Base-by-base conservation (phyloP, 257 asterid species). In the Ajuga chamaepitys region DNA sequence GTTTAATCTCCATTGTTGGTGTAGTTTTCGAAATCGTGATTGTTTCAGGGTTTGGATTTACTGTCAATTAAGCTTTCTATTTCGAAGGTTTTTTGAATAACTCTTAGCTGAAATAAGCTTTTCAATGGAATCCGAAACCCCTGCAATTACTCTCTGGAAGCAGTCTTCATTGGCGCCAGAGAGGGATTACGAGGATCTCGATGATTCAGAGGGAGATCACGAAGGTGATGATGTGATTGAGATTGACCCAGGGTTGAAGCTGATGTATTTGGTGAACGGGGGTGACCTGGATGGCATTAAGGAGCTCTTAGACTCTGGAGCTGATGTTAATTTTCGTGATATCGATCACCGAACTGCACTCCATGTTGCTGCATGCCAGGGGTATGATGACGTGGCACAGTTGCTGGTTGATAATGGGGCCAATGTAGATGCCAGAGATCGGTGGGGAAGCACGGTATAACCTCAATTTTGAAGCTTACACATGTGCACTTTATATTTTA, bases 381-480 rank as follows among this genome's bases (percentile, higher is more conserved):
- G 98, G 2, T 78, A 81, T 48, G 75, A 64, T 58, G 96, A 85
- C 47, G 96, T 93, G 25, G 89, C 81, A 16, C 62, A 73, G 63
- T 54, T 85, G 58, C 73, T 93, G 85, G 77, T 93, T 10, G 76
- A 82, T 3, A 82, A 75, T 10, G 87, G 87, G 34, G 97, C 97
- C 0, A 64, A 75, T 13, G 79, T 82, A 11, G 93, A 87, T 70
- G 73, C 85, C 34, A 54, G 70, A 58, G 98, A 93, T 77, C 95
- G 97, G 8, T 89, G 98, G 98, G 97, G 96, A 70, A 93, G 98
- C 85, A 84, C 96, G 98, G 98, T 93, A 93, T 77, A 13, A 3
- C 20, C 34, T 16, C 4, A 26, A 61, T 40, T 68, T 62, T 25
- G 14, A 56, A n/a, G n/a, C n/a, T n/a, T n/a, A n/a, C n/a, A n/a